Evolutionary conservation across 2,329 filamentous ascomycete species (phyloP).

Genomic region (Xylogone sp.): DNA sequence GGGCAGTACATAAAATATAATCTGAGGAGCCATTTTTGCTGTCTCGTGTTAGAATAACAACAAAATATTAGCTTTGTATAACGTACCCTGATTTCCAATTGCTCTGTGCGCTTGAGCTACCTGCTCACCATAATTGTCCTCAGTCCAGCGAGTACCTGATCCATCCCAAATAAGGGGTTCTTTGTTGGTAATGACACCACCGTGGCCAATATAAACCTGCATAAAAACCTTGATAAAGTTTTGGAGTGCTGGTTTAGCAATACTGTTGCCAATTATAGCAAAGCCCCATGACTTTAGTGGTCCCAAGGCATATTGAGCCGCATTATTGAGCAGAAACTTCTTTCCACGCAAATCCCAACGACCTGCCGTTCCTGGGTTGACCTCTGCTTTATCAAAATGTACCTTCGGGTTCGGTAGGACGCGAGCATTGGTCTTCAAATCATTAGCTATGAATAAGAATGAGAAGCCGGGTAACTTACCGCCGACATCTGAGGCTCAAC

Average conservation of each 20-base stretch:
- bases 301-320: slow-evolving; percentile 18
- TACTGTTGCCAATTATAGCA: slow-evolving; percentile 56
- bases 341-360: slow-evolving; percentile 86
- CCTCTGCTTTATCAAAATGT: slow-evolving; percentile 47
- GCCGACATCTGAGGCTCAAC: slow-evolving; percentile 62
- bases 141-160: neutral
- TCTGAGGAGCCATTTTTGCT: slow-evolving; percentile 49
- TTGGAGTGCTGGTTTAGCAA: slow-evolving; percentile 41
- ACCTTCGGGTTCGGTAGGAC: slow-evolving; percentile 70
- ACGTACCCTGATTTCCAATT: slow-evolving; percentile 15
- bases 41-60: neutral
- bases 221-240: slow-evolving; percentile 59
- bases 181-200: slow-evolving; percentile 48
- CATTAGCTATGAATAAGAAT: slow-evolving; percentile 8
- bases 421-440: slow-evolving; percentile 56
- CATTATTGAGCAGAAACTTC: slow-evolving; percentile 68
- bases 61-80: neutral
- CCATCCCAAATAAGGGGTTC: slow-evolving; percentile 36
- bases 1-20: slow-evolving; percentile 75
- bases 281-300: slow-evolving; percentile 74
- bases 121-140: slow-evolving; percentile 10
- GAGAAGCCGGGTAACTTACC: slow-evolving; percentile 19
- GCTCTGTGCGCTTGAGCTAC: slow-evolving; percentile 9
- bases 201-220: slow-evolving; percentile 56
- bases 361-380: slow-evolving; percentile 63